Percentiles rank a stretch among this genome's conserved stretches.
These are phyloP conservation scores for Chlorella ohadii DNA, from an alignment of 139 green algal species.

Conservation along the genomic window DNA sequence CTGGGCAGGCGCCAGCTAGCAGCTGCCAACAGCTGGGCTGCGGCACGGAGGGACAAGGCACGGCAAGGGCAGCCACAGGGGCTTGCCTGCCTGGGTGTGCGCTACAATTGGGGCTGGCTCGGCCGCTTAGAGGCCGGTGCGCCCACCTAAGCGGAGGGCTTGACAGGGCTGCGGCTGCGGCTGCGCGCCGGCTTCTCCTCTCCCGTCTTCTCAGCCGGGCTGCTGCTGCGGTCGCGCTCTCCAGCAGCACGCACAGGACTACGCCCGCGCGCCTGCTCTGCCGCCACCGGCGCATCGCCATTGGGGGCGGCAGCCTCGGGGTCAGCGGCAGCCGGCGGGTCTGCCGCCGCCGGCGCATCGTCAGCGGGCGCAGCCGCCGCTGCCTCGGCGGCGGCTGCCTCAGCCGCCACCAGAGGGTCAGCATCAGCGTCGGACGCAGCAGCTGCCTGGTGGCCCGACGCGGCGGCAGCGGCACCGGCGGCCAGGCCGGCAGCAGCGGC, in stretches of 20 bases:
- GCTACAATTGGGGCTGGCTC: too few relatives aligned
- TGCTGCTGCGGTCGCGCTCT: neutral
- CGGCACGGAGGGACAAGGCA: too few relatives aligned
- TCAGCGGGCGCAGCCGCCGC: too few relatives aligned
- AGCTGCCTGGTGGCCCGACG: neutral
- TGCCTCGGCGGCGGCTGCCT: neutral
- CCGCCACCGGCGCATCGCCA: neutral
- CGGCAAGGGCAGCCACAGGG: too few relatives aligned
- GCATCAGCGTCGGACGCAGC: too few relatives aligned
- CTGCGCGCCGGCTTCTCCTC: neutral
- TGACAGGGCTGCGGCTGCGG: constrained; percentile 17
- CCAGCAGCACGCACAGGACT: neutral
- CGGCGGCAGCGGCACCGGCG: neutral
- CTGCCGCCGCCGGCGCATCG: neutral
- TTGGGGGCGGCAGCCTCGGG: neutral
- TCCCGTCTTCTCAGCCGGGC: neutral
- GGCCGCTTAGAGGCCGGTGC: too few relatives aligned
- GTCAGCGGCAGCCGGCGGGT: neutral
- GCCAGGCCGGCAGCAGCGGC: neutral
- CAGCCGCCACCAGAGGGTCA: too few relatives aligned
- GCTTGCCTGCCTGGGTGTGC: too few relatives aligned
- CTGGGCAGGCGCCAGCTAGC: too few relatives aligned
- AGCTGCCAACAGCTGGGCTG: too few relatives aligned
- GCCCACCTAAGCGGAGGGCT: neutral
- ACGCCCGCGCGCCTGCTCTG: neutral